These are phyloP conservation scores for Trichoderma cornu-damae DNA, from an alignment of 2,329 filamentous ascomycete genomes.

Conservation along the genomic window DNA sequence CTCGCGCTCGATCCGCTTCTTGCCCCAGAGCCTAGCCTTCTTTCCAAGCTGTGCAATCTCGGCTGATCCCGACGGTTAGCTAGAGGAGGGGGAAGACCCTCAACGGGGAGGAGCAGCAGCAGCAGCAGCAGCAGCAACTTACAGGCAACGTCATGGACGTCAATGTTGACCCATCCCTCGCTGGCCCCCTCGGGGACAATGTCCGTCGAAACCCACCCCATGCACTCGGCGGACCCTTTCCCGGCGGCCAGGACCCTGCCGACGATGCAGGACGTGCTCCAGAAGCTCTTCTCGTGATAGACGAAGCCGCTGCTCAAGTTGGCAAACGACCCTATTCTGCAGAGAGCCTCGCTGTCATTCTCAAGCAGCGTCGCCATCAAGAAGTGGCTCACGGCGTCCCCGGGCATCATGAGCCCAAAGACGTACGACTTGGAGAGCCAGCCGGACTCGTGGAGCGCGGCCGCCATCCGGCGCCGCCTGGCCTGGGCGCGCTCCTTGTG, in stretches of 20 bases:
- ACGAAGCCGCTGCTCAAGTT: conserved; percentile 61
- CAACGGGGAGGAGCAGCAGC: no score
- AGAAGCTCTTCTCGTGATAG: conserved; percentile 60
- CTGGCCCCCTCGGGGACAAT: conserved; percentile 47
- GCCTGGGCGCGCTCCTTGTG: conserved; percentile 34
- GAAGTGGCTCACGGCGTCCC: conserved; percentile 57
- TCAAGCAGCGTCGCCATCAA: conserved; percentile 63
- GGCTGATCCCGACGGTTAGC: conserved; percentile 34
- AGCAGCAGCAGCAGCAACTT: conserved; percentile 30
- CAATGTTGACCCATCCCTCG: conserved; percentile 57
- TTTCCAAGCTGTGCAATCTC: conserved; percentile 47
- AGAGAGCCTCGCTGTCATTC: conserved; percentile 56
- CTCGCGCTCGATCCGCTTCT: conserved; percentile 53
- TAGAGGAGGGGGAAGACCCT: background rate
- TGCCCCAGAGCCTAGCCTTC: conserved; percentile 58
- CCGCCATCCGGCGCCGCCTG: conserved; percentile 50
- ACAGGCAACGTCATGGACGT: conserved; percentile 50
- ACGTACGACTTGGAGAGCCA: conserved; percentile 66
- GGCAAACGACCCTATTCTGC: conserved; percentile 54
- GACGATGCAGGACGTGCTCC: conserved; percentile 62
- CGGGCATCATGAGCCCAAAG: conserved; percentile 60
- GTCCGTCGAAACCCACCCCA: conserved; percentile 64
- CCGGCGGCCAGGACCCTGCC: conserved; percentile 60
- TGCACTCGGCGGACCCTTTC: conserved; percentile 57
- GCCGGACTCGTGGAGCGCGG: conserved; percentile 53